Percentiles rank a stretch among this genome's conserved stretches.
phyloP scores from a whole-genome alignment of 139 green algal species.

The Ettlia oleoabundans region DNA sequence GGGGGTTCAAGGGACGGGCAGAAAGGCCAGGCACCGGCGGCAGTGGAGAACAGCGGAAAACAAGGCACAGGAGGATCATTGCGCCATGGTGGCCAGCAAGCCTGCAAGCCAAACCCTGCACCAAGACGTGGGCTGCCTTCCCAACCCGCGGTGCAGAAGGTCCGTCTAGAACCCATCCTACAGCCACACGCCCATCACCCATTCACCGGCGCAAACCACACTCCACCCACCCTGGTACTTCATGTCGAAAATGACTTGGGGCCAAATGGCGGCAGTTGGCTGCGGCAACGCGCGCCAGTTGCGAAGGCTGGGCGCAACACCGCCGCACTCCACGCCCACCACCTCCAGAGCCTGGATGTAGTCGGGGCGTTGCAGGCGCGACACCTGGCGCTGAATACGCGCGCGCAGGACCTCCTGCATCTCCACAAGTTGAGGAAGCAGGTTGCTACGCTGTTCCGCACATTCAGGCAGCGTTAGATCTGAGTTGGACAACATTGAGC shows the following conservation, averaged over 20 bases:
- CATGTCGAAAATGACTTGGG: conserved; percentile 62
- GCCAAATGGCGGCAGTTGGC: conserved; percentile 46
- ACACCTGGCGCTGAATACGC: conserved; percentile 55
- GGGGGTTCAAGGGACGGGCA: neutral
- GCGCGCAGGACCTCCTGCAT: conserved; percentile 12
- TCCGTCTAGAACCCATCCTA: no score
- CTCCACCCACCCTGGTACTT: conserved; percentile 44
- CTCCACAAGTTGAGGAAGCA: neutral
- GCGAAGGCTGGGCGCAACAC: conserved; percentile 44
- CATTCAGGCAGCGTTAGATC: no score
- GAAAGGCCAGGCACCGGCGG: no score
- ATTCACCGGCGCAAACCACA: neutral
- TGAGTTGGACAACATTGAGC: no score
- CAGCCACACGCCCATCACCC: no score
- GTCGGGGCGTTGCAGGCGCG: conserved; percentile 51
- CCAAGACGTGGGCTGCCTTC: no score
- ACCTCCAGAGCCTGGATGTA: conserved; percentile 55
- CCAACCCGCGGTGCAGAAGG: no score
- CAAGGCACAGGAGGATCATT: no score
- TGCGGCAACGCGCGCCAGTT: conserved; percentile 49
- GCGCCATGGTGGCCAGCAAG: no score
- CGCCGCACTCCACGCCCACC: conserved; percentile 50
- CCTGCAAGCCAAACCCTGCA: no score
- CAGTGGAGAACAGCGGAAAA: no score
- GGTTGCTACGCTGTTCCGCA: no score